These are phyloP conservation scores for Candida namnaoensis DNA, from an alignment of 805 yeast species.

Conservation along the genomic window DNA sequence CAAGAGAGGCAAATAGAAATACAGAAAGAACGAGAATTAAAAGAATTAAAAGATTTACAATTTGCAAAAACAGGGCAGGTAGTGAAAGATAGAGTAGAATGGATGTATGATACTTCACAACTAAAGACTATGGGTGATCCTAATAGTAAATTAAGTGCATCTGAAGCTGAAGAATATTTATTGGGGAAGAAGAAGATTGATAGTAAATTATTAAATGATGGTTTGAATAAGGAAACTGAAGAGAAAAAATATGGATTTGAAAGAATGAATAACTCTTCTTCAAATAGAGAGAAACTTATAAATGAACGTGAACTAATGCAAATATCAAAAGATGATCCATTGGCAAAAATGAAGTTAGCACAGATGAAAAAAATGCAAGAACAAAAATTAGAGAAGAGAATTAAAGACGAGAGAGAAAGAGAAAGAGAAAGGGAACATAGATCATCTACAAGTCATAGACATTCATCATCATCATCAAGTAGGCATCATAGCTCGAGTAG, in stretches of 20 bases:
- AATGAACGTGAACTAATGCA: constrained; percentile 12
- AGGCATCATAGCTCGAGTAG: too few relatives aligned
- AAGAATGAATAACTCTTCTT: constrained; percentile 1
- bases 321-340: constrained; percentile 38
- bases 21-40: constrained; percentile 48
- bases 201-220: constrained; percentile 20
- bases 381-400: constrained; percentile 16
- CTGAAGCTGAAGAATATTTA: constrained; percentile 42
- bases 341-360: constrained; percentile 29
- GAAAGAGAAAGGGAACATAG: not conserved
- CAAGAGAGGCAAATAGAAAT: constrained; percentile 59
- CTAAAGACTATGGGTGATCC: constrained; percentile 10
- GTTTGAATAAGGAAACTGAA: constrained; percentile 2
- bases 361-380: constrained; percentile 12
- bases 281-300: constrained; percentile 1
- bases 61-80: constrained; percentile 29
- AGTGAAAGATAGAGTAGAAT: constrained; percentile 45
- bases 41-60: constrained; percentile 42
- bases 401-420: constrained; percentile 5
- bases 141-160: constrained; percentile 14
- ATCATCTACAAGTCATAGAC: too few relatives aligned
- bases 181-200: constrained; percentile 43
- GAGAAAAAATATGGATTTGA: constrained; percentile 18
- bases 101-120: constrained; percentile 74
- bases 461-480: too few relatives aligned